Percentiles rank a stretch among this genome's conserved stretches.
Conservation (phyloP, 2,329 filamentous ascomycete genomes). For the Fusarium redolens region DNA sequence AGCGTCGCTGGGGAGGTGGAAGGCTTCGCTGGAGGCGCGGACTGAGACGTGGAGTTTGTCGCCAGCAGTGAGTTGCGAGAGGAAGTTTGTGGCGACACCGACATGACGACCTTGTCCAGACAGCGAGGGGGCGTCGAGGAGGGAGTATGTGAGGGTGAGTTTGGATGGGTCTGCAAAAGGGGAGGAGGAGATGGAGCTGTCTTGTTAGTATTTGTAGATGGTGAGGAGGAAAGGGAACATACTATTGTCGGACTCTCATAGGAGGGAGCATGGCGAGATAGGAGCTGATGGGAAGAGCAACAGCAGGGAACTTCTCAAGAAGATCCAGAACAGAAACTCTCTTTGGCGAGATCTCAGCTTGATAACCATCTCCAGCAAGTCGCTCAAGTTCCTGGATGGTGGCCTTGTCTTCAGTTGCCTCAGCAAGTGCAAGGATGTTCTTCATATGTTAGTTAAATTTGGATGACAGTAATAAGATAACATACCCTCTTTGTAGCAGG, state of each 20-base stretch:
- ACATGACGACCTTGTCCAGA: slow-evolving; percentile 62
- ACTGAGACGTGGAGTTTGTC: slow-evolving; percentile 64
- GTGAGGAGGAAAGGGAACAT: slow-evolving; percentile 16
- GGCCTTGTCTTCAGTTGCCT: slow-evolving; percentile 60
- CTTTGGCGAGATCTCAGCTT: slow-evolving; percentile 63
- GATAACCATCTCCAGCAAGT: slow-evolving; percentile 61
- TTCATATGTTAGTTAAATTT: slow-evolving; percentile 31
- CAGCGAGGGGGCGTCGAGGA: slow-evolving; percentile 68
- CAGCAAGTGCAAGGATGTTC: slow-evolving; percentile 58
- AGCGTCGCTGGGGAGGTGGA: slow-evolving; percentile 60
- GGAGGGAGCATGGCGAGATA: slow-evolving; percentile 80
- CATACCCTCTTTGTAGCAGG: slow-evolving; percentile 75
- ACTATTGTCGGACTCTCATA: slow-evolving; percentile 81
- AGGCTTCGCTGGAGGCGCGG: slow-evolving; percentile 57
- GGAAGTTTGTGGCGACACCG: slow-evolving; percentile 72
- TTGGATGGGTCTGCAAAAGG: slow-evolving; percentile 68
- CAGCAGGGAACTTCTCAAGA: slow-evolving; percentile 70
- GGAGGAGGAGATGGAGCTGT: slow-evolving; percentile 77
- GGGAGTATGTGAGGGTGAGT: slow-evolving; percentile 75
- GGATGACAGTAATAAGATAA: not conserved
- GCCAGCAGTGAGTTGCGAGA: slow-evolving; percentile 59
- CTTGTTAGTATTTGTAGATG: not conserved
- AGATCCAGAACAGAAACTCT: slow-evolving; percentile 75
- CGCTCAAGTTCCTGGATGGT: slow-evolving; percentile 57
- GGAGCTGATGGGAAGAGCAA: slow-evolving; percentile 71